These are phyloP conservation scores for Fusarium anguioides DNA, from an alignment of 2,329 filamentous ascomycete species.

Conservation along the genomic window DNA sequence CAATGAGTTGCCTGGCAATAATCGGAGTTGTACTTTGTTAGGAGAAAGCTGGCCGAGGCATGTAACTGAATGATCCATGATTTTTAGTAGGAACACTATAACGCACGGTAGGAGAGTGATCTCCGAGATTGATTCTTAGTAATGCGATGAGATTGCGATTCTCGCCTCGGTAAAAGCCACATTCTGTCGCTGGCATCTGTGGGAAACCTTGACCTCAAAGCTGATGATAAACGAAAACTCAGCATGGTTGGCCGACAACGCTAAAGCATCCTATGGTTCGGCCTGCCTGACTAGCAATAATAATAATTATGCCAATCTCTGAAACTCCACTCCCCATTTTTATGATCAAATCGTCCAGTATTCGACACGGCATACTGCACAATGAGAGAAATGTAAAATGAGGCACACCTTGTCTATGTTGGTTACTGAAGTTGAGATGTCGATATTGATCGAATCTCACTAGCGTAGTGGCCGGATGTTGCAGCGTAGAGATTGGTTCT, in stretches of 20 bases:
- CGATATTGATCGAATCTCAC: conserved; percentile 14
- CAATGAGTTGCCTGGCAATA: conserved; percentile 32
- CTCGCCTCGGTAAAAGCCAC: conserved; percentile 34
- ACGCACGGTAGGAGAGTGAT: conserved; percentile 30
- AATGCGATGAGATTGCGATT: conserved; percentile 31
- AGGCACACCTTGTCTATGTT: not conserved
- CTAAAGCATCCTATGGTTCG: conserved; percentile 38
- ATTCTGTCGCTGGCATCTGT: conserved; percentile 27
- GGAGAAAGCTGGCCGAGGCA: conserved; percentile 3
- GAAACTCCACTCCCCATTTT: conserved; percentile 33
- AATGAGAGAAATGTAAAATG: not conserved
- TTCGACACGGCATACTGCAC: not conserved
- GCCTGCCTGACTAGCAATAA: conserved; percentile 32
- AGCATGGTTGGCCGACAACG: conserved; percentile 26
- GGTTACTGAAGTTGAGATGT: conserved; percentile 9
- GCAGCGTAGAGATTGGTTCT: conserved; percentile 33
- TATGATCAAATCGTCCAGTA: conserved; percentile 16
- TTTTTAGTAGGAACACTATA: conserved; percentile 14
- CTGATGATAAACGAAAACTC: conserved; percentile 19
- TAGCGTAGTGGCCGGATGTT: conserved; percentile 14
- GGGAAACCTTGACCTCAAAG: conserved; percentile 31
- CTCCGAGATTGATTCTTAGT: conserved; percentile 22
- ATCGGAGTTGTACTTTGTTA: conserved; percentile 25
- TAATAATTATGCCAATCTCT: conserved; percentile 33
- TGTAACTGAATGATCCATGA: not conserved